Conservation (phyloP, 306 rosid genomes). For the Trifolium pratense region DNA sequence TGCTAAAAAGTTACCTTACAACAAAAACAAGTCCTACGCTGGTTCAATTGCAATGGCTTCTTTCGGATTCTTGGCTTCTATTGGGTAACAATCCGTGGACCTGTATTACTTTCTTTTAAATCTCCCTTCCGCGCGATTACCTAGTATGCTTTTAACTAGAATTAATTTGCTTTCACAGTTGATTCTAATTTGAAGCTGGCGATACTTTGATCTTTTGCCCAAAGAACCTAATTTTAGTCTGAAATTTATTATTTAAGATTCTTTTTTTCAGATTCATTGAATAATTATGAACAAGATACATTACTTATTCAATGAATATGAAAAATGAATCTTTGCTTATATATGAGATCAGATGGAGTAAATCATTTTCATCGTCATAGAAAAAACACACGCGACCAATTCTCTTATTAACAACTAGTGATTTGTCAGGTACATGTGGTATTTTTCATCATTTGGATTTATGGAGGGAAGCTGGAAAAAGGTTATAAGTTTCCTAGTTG, state of each 20-base stretch:
- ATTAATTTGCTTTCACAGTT: no score
- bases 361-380: no score
- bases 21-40: slow-evolving; percentile 72
- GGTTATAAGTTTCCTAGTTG: slow-evolving; percentile 67
- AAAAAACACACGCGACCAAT: no score
- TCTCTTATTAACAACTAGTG: background rate
- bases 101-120: slow-evolving; percentile 24
- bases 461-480: slow-evolving; percentile 62
- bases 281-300: no score
- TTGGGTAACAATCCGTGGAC: slow-evolving; percentile 56
- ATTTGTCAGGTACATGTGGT: slow-evolving; percentile 79
- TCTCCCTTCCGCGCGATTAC: slow-evolving; percentile 14
- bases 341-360: no score
- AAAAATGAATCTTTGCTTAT: no score
- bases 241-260: no score
- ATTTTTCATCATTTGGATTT: slow-evolving; percentile 80
- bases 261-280: no score
- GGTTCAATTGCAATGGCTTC: slow-evolving; percentile 90
- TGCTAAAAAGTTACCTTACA: slow-evolving; percentile 65
- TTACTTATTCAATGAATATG: no score
- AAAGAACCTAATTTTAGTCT: no score
- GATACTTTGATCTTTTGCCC: no score
- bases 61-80: slow-evolving; percentile 74
- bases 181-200: no score
- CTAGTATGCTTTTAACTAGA: background rate